Evolutionary conservation across 1,284 basidiomycete species (phyloP), one percentile per base, ranked within the genome.

Genomic region (Stygiomarasmius scandens): DNA sequence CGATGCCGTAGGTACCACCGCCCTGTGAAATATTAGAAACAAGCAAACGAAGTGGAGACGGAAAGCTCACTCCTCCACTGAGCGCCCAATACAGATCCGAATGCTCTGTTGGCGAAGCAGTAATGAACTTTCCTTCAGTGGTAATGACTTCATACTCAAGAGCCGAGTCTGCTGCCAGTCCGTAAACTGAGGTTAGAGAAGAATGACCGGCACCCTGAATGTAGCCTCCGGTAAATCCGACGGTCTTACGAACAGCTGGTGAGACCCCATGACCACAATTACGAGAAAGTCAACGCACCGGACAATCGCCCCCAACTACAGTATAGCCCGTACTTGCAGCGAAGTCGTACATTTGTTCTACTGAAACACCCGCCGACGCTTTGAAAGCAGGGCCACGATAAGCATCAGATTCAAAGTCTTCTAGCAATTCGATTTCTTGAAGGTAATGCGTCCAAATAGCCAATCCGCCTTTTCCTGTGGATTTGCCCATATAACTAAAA

Each of bases 151-250:
- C 67, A 34, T 65, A 66, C 10, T 54, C 53, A 3, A 68, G 61
- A 0, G 63, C 62, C 38, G 66, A 63, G 55, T 69, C 67, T 4
- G 67, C 66, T 20, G 63, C 65, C 38, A 69, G 45, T 1, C 66
- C 67, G 36, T 64, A 58, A 1, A 60, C 19, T 8, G 63, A 61
- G 16, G 52, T 56, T 1, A 67, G 54, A 22, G 32, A 20, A 3
- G 44, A 48, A 48, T 55, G 50, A 4, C 38, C 38, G n/a, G 65
- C 66, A 16, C 67, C 67, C 54, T 69, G 67, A 4, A 65, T 67
- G 47, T 64, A 69, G 16, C 67, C 67, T n/a, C 67, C 67, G 2
- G 63, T 65, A 34, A 67, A 62, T 4, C 66, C 66, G 10, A 67
- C 63, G 24, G 64, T 58, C 67, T 69, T 34, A n/a, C 25, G 12